Conservation (phyloP, 495 filamentous ascomycete species). For the Penicillium lagena region DNA sequence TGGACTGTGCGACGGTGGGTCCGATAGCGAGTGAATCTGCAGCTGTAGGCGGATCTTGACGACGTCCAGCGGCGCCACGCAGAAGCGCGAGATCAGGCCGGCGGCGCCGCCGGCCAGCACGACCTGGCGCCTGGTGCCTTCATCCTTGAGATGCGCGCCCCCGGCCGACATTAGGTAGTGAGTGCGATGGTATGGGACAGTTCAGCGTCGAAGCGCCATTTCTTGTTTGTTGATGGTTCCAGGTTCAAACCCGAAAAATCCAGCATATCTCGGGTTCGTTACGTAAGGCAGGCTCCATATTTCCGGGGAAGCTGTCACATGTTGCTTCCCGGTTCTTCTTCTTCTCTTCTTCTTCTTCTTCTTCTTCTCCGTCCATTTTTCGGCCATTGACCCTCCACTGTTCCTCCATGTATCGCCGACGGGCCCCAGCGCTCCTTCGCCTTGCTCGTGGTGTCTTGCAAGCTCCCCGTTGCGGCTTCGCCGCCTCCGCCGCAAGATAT, state of each 20-base stretch:
- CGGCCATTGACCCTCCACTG: background rate
- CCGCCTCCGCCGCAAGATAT: background rate
- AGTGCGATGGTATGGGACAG: background rate
- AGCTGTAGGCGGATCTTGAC: conserved; percentile 96
- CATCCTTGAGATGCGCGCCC: conserved; percentile 79
- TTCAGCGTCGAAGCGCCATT: background rate
- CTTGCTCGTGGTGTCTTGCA: conserved; percentile 2
- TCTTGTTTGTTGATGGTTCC: no score
- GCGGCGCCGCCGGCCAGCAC: conserved; percentile 79
- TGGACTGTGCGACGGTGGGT: conserved; percentile 49
- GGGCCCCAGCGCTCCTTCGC: conserved; percentile 1
- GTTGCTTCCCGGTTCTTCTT: background rate
- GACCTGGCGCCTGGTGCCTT: conserved; percentile 81
- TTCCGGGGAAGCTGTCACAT: conserved; percentile 1
- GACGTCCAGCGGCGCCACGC: conserved; percentile 88
- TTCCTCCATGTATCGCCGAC: conserved; percentile 5
- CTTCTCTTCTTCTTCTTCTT: background rate
- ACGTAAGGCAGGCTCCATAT: no score
- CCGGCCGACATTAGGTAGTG: conserved; percentile 56
- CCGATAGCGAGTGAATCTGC: conserved; percentile 72
- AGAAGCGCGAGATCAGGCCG: conserved; percentile 88
- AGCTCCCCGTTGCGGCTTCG: conserved; percentile 6
- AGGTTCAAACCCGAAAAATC: no score
- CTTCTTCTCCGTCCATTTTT: background rate
- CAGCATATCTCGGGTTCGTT: no score